Evolutionary conservation across 176 grass and related monocot species (phyloP).

Genomic region (Raddia distichophylla): DNA sequence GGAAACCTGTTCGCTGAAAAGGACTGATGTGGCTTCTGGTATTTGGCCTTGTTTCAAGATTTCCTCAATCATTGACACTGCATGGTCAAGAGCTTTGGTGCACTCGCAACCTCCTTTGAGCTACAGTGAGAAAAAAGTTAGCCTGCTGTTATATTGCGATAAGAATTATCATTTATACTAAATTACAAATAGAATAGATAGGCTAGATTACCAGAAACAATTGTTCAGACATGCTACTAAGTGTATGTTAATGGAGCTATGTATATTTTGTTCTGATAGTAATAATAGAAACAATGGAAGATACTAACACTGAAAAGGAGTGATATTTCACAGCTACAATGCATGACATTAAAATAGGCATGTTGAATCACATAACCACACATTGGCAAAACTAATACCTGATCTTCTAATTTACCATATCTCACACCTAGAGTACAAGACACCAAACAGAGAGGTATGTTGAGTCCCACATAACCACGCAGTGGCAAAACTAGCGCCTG

Average conservation of each 20-base stretch:
- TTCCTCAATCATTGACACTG: slow-evolving; percentile 83
- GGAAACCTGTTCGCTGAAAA: slow-evolving; percentile 55
- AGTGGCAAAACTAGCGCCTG: slow-evolving; percentile 7
- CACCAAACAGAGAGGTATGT: background rate
- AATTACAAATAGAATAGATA: background rate
- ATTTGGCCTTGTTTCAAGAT: slow-evolving; percentile 73
- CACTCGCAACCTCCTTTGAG: slow-evolving; percentile 81
- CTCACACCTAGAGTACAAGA: background rate
- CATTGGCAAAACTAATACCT: slow-evolving; percentile 12
- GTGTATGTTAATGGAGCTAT: slow-evolving; percentile 3
- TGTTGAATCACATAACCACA: slow-evolving; percentile 2
- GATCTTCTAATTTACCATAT: background rate
- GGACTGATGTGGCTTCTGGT: slow-evolving; percentile 32
- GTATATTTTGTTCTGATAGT: slow-evolving; percentile 5
- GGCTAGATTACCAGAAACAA: background rate
- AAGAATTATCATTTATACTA: slow-evolving; percentile 2
- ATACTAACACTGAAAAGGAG: slow-evolving; percentile 4
- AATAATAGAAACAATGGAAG: background rate
- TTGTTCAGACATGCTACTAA: background rate
- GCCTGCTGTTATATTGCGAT: slow-evolving; percentile 28
- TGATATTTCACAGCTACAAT: background rate
- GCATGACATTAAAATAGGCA: background rate
- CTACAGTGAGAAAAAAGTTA: slow-evolving; percentile 45
- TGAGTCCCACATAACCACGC: slow-evolving; percentile 5
- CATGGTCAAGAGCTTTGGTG: slow-evolving; percentile 86